Evolutionary conservation across 192 early-diverging fungal species (phyloP), one percentile per base, ranked within the genome.

Genomic region (Umbelopsis sp.): DNA sequence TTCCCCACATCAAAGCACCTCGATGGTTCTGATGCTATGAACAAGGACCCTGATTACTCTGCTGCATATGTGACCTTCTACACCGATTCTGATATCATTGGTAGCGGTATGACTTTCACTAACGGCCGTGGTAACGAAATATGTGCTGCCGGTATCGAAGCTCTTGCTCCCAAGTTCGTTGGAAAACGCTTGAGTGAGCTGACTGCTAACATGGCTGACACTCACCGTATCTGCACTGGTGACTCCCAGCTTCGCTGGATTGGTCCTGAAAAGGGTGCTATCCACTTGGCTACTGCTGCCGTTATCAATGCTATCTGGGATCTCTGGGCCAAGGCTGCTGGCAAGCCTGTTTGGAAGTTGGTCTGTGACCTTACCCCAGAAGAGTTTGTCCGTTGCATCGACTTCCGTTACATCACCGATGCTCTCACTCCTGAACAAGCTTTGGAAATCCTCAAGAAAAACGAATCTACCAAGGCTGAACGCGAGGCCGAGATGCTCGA

Each of bases 281-380:
- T 80, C 33, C 78, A 80, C 41, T 52, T 80, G 12, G 73, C 78
- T 50, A 78, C 81, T 21, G 77, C 75, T 49, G 81, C 81, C 25
- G 81, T 82, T 16, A 74, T 82, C 25, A 82, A 82, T 46, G 81
- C 81, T 46, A 65, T 82, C 12, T 82, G 81, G 81, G 81, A 82
- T 53, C 65, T 82, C 3, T 80, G 80, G 78, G 81, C 76, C 21
- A 82, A 82, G 58, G 69, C 73, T 33, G 77, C 64, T 37, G 44
- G 70, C 9, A 82, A 82, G 67, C 81, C 81, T 22, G 50, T 82
- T 4, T 82, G 81, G 81, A 78, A 80, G 67, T 73, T 82, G 18
- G 71, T 82, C 16, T 67, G 46, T 12, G 81, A 82, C 49, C 37
- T 82, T 64, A 82, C 75, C 10, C 81, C 81, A 20, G 81, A 82